Conservation (phyloP, 176 grass and related monocot genomes). For the Avena atlantica region DNA sequence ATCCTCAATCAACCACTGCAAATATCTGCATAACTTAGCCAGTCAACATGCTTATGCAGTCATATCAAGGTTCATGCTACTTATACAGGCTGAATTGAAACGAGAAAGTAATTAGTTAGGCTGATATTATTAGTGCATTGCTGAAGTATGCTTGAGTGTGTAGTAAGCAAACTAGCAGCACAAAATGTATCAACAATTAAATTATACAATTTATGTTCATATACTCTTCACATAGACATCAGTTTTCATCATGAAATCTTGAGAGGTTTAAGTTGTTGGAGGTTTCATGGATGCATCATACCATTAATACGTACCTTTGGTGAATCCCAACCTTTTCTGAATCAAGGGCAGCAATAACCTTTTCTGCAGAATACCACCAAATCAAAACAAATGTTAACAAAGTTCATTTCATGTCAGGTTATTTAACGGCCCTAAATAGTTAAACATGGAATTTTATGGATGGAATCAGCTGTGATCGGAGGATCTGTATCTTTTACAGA, state of each 20-base stretch:
- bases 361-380: constrained; percentile 67
- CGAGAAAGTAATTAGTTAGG: background rate
- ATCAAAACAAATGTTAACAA: constrained; percentile 34
- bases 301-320: constrained; percentile 71
- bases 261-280: constrained; percentile 19
- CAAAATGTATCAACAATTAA: constrained; percentile 21
- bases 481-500: background rate
- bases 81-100: background rate
- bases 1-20: constrained; percentile 97
- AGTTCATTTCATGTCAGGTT: background rate
- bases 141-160: background rate
- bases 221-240: constrained; percentile 18
- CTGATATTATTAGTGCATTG: background rate
- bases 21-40: constrained; percentile 62
- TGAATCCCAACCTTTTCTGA: constrained; percentile 79
- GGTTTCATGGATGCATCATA: constrained; percentile 23
- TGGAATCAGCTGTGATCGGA: background rate
- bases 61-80: background rate
- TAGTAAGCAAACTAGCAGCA: constrained; percentile 18
- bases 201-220: constrained; percentile 1
- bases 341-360: constrained; percentile 80
- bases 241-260: constrained; percentile 4
- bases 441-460: constrained; percentile 24
- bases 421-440: background rate
- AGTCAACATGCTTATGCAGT: background rate